A percentile compares a stretch with the other conserved stretches of the same genome.
phyloP scores from a whole-genome alignment of 2,329 filamentous ascomycete genomes.

The Penicillium concentricum region DNA sequence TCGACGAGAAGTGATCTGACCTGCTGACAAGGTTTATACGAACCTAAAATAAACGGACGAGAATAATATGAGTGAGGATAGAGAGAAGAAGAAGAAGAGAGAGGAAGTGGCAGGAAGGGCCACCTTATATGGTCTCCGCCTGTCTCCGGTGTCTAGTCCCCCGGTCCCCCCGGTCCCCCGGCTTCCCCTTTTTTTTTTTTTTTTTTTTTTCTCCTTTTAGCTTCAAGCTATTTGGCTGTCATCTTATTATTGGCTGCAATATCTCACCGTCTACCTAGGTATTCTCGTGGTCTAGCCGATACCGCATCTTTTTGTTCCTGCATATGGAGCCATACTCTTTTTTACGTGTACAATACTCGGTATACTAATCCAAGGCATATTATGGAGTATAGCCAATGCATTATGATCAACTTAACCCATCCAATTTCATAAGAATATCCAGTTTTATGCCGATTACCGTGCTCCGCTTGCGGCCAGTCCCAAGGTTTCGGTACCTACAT shows the following conservation, averaged over 20 bases:
- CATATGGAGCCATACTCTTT: background rate
- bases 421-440: background rate
- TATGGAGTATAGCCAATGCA: background rate
- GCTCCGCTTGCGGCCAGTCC: slow-evolving; percentile 2
- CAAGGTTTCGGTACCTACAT: background rate
- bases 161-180: slow-evolving; percentile 1
- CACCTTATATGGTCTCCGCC: slow-evolving; percentile 5
- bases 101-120: background rate
- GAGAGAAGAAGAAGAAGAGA: background rate
- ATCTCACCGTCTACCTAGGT: slow-evolving; percentile 4
- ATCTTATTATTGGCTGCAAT: background rate
- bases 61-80: background rate
- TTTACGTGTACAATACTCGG: background rate
- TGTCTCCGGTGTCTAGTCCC: background rate
- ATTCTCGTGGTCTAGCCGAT: background rate
- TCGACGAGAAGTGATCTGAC: slow-evolving; percentile 55
- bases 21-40: slow-evolving; percentile 29
- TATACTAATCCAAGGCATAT: background rate
- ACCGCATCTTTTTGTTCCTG: background rate
- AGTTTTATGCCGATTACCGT: background rate
- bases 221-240: background rate
- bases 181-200: slow-evolving; percentile 1
- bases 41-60: slow-evolving; percentile 20
- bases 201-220: background rate
- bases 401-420: too few species aligned